Conservation (phyloP, 495 filamentous ascomycete species). For the Acidiella bohemica region DNA sequence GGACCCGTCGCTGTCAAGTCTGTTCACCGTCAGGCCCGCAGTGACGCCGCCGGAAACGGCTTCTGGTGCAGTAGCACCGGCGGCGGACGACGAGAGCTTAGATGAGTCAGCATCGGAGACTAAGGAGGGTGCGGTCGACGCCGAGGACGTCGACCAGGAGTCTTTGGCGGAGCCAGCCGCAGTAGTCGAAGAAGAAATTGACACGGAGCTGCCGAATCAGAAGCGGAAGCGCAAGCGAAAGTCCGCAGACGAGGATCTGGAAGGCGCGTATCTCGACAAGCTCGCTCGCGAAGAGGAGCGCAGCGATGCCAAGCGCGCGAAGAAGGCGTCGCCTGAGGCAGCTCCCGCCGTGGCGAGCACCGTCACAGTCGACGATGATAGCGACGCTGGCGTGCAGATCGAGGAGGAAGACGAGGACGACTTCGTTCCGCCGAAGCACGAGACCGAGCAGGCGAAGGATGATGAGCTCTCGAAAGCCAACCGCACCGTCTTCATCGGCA, state of each 20-base stretch:
- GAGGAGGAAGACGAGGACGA: slow-evolving; percentile 20
- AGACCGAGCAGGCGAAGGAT: slow-evolving; percentile 33
- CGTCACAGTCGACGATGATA: slow-evolving; percentile 15
- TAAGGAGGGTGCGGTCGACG: too few species aligned
- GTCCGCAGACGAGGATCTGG: slow-evolving; percentile 58
- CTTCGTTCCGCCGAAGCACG: slow-evolving; percentile 43
- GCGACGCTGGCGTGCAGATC: slow-evolving; percentile 10
- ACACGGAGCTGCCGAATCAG: slow-evolving; percentile 3
- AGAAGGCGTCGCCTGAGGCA: slow-evolving; percentile 24
- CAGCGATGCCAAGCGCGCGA: slow-evolving; percentile 38
- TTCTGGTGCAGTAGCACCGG: too few species aligned
- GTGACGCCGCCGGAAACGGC: too few species aligned
- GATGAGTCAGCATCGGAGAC: too few species aligned
- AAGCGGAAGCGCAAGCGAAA: slow-evolving; percentile 62
- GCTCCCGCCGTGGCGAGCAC: too few species aligned
- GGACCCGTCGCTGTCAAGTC: slow-evolving; percentile 61
- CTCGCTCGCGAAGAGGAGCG: slow-evolving; percentile 45
- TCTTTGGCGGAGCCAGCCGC: too few species aligned
- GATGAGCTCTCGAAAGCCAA: slow-evolving; percentile 68
- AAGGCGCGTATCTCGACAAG: slow-evolving; percentile 65
- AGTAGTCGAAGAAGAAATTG: neutral
- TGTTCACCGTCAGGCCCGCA: slow-evolving; percentile 72
- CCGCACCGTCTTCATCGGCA: slow-evolving; percentile 86
- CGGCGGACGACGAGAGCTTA: too few species aligned
- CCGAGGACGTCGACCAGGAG: too few species aligned